Evolutionary conservation across 768 basidiomycete genomes (phyloP).

Genomic region (Suillus sp.): DNA sequence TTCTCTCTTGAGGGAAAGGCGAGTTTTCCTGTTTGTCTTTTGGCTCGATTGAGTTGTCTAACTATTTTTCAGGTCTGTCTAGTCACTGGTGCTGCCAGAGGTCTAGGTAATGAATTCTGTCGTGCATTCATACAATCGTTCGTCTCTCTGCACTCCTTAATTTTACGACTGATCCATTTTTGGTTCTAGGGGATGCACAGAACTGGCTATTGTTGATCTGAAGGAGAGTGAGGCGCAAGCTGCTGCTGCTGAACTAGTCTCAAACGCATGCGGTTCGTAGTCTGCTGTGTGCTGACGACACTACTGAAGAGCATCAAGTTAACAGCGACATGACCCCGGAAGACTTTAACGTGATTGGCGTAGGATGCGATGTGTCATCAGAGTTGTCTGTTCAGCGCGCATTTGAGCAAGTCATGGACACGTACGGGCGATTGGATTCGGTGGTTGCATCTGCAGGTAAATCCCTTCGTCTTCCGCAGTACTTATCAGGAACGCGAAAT

Average conservation of each 20-base stretch:
- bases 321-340: constrained; percentile 56
- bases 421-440: constrained; percentile 73
- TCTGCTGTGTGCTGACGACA: constrained; percentile 25
- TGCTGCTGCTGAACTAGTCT: constrained; percentile 70
- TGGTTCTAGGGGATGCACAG: constrained; percentile 68
- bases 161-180: constrained; percentile 14
- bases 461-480: not conserved
- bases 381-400: constrained; percentile 78
- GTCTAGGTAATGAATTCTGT: constrained; percentile 89
- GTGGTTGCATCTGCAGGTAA: constrained; percentile 88
- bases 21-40: constrained; percentile 11
- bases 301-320: constrained; percentile 42
- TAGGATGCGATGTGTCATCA: constrained; percentile 87
- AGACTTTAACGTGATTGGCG: constrained; percentile 67
- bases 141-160: constrained; percentile 5
- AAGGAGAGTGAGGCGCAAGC: constrained; percentile 64
- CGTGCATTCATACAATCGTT: constrained; percentile 87
- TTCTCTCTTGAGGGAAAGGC: constrained; percentile 85
- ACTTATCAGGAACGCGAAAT: constrained; percentile 3
- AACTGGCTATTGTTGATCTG: constrained; percentile 81
- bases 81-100: constrained; percentile 91
- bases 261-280: constrained; percentile 52
- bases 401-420: constrained; percentile 62
- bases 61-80: constrained; percentile 67
- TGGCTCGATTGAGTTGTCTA: constrained; percentile 8